These are phyloP conservation scores for Skeletonema tropicum DNA, from an alignment of 108 stramenopile genomes.

Conservation along the genomic window DNA sequence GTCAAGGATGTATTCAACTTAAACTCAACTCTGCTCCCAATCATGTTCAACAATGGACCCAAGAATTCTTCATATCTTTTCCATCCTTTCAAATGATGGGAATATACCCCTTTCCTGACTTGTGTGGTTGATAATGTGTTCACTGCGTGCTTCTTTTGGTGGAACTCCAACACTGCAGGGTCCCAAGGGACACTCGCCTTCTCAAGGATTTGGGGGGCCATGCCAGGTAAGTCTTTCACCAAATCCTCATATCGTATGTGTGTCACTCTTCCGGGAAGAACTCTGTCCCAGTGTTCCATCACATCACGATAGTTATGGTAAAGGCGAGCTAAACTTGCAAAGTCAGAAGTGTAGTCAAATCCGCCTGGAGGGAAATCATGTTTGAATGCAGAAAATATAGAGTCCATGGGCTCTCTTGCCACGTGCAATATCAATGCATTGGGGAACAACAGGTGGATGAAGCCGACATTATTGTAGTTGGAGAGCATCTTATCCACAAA, in stretches of 20 bases:
- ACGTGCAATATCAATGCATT: constrained; percentile 87
- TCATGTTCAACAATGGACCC: constrained; percentile 49
- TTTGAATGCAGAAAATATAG: constrained; percentile 81
- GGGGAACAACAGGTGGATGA: constrained; percentile 90
- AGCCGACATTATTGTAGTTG: constrained; percentile 84
- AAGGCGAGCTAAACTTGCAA: constrained; percentile 63
- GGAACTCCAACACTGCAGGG: constrained; percentile 76
- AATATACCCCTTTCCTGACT: constrained; percentile 81
- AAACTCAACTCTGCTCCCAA: constrained; percentile 56
- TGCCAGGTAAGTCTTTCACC: constrained; percentile 72
- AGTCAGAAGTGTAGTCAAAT: constrained; percentile 82
- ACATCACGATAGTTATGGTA: constrained; percentile 78
- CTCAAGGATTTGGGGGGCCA: constrained; percentile 62
- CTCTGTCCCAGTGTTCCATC: constrained; percentile 80
- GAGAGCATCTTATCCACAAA: constrained; percentile 92
- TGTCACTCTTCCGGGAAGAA: constrained; percentile 81
- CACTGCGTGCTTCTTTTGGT: constrained; percentile 89
- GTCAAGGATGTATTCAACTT: constrained; percentile 63
- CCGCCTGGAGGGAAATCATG: constrained; percentile 82
- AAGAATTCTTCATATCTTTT: constrained; percentile 65
- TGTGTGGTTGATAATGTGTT: constrained; percentile 88
- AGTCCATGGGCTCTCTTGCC: constrained; percentile 85
- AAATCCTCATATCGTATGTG: constrained; percentile 88
- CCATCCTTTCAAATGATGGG: constrained; percentile 80
- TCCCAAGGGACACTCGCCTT: constrained; percentile 66